Percentiles rank a stretch among this genome's conserved stretches.
Conservation (phyloP, 2,329 filamentous ascomycete species). For the Monilinia fructigena region DNA sequence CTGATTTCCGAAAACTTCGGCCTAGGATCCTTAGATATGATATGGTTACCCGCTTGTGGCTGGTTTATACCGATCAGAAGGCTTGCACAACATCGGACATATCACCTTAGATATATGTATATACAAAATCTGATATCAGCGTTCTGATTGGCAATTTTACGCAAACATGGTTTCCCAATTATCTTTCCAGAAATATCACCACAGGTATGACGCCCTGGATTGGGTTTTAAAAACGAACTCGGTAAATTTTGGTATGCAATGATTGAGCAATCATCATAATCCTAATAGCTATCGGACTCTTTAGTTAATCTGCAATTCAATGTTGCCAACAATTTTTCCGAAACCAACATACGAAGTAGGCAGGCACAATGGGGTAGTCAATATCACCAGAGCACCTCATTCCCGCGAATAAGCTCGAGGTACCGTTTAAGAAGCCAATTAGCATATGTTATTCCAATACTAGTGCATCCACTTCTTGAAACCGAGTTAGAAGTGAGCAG, state of each 20-base stretch:
- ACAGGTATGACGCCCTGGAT: constrained; percentile 9
- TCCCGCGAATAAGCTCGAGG: constrained; percentile 1
- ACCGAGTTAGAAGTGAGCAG: neutral
- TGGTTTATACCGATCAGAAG: constrained; percentile 12
- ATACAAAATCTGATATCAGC: constrained; percentile 5
- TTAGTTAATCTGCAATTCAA: neutral
- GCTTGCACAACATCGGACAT: constrained; percentile 17
- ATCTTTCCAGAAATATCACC: constrained; percentile 1
- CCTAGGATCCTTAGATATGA: neutral
- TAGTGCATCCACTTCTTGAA: neutral
- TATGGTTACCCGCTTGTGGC: constrained; percentile 7
- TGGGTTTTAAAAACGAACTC: constrained; percentile 19
- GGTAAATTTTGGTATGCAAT: neutral
- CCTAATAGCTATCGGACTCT: neutral
- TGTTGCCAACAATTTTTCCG: neutral
- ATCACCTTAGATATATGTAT: neutral
- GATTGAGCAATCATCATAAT: neutral
- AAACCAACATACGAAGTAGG: neutral
- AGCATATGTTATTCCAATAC: neutral
- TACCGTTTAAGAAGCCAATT: constrained; percentile 12
- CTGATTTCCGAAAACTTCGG: neutral
- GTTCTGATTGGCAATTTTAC: constrained; percentile 18
- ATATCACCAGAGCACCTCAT: neutral
- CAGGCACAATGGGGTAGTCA: constrained; percentile 3
- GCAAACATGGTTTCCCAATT: neutral